phyloP scores from a whole-genome alignment of 2,329 filamentous ascomycete species.

The Cercospora sojina region DNA sequence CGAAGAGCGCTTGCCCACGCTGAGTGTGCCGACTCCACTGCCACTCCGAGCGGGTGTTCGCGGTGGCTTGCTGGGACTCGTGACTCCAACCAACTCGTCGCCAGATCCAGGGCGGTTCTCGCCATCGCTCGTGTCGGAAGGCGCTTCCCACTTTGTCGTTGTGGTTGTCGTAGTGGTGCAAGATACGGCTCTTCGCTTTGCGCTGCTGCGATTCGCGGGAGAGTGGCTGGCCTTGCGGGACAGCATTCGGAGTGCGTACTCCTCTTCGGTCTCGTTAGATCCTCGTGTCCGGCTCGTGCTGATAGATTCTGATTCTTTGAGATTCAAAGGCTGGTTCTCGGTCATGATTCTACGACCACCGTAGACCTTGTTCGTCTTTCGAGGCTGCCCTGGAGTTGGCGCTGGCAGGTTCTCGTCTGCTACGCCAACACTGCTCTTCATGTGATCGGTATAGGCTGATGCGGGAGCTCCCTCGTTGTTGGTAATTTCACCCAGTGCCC shows the following conservation, averaged over 20 bases:
- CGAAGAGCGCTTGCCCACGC: slow-evolving; percentile 48
- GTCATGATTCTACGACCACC: slow-evolving; percentile 60
- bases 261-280: slow-evolving; percentile 78
- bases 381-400: slow-evolving; percentile 90
- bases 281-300: slow-evolving; percentile 60
- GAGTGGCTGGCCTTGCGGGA: slow-evolving; percentile 65
- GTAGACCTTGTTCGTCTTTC: slow-evolving; percentile 79
- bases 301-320: slow-evolving; percentile 60
- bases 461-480: slow-evolving; percentile 65
- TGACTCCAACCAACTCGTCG: slow-evolving; percentile 29
- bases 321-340: slow-evolving; percentile 50
- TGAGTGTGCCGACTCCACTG: slow-evolving; percentile 47
- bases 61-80: slow-evolving; percentile 36
- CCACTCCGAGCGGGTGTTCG: slow-evolving; percentile 48
- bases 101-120: slow-evolving; percentile 43
- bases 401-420: slow-evolving; percentile 91
- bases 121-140: slow-evolving; percentile 48
- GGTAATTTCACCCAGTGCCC: slow-evolving; percentile 91
- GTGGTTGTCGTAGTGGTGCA: slow-evolving; percentile 71
- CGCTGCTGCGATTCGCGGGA: slow-evolving; percentile 54
- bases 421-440: slow-evolving; percentile 55
- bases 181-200: slow-evolving; percentile 67
- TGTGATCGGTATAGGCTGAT: slow-evolving; percentile 30
- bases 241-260: slow-evolving; percentile 74
- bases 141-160: slow-evolving; percentile 46